A percentile compares a stretch with the other conserved stretches of the same genome.
Evolutionary conservation across 352 stramenopile genomes (phyloP).

Genomic region (Blastocystis sp.): DNA sequence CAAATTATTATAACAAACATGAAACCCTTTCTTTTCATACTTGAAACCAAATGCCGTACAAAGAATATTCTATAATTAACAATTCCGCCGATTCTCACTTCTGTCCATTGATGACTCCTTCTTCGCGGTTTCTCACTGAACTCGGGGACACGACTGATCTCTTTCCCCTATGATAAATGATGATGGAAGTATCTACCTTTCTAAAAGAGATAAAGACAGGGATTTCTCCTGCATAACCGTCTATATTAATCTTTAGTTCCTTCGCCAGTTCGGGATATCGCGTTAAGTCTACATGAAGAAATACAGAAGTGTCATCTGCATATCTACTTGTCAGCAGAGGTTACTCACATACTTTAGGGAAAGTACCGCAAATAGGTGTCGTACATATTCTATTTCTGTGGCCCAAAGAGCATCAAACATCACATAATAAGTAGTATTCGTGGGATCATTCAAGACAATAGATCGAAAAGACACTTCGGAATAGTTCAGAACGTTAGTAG

Average conservation of each 20-base stretch:
- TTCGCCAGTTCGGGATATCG: background rate
- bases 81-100: background rate
- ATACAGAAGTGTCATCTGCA: background rate
- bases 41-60: background rate
- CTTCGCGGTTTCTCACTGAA: slow-evolving; percentile 18
- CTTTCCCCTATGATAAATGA: slow-evolving; percentile 1
- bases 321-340: background rate
- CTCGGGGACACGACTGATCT: background rate
- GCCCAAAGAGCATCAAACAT: slow-evolving; percentile 50
- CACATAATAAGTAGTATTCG: background rate
- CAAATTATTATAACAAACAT: background rate
- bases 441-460: slow-evolving; percentile 24
- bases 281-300: slow-evolving; percentile 46
- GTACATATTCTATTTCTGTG: slow-evolving; percentile 51
- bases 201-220: slow-evolving; percentile 33
- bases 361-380: background rate
- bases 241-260: slow-evolving; percentile 20
- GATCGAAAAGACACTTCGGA: slow-evolving; percentile 3
- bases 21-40: background rate
- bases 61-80: slow-evolving; percentile 5
- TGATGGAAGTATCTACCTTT: background rate
- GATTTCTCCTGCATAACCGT: slow-evolving; percentile 46
- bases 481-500: slow-evolving; percentile 10
- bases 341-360: background rate
- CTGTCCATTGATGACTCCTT: background rate